Evolutionary conservation across 352 stramenopile genomes (phyloP).

Genomic region (Phytophthora multivora): DNA sequence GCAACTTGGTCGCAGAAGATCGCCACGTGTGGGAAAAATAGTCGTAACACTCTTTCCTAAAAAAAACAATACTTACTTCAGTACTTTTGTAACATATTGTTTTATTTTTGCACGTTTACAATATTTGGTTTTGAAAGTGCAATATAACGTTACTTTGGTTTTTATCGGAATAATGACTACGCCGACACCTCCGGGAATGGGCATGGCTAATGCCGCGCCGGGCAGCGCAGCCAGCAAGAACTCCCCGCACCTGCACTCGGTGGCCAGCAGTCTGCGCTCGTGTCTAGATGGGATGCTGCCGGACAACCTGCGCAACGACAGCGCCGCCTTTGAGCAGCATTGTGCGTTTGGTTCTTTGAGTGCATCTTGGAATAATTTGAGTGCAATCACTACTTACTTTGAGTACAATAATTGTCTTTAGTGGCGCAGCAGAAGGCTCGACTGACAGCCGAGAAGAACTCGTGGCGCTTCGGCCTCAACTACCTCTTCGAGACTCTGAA

Average conservation of each 20-base stretch:
- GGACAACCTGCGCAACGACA: constrained; percentile 84
- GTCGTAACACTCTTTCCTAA: no score
- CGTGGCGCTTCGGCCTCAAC: constrained; percentile 88
- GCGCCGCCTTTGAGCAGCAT: constrained; percentile 73
- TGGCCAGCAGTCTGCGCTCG: constrained; percentile 80
- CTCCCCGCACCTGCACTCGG: constrained; percentile 79
- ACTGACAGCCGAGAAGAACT: constrained; percentile 85
- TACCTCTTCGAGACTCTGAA: constrained; percentile 91
- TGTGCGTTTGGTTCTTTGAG: constrained; percentile 36
- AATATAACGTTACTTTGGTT: background rate
- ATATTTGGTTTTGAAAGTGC: background rate
- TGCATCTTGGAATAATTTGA: constrained; percentile 6
- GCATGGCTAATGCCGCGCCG: background rate
- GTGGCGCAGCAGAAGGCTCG: constrained; percentile 77
- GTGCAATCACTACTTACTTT: background rate
- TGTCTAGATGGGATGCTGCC: constrained; percentile 88
- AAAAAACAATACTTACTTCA: no score
- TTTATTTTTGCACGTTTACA: no score
- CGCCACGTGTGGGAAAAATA: no score
- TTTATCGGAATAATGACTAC: constrained; percentile 26
- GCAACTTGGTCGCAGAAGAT: no score
- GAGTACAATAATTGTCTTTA: constrained; percentile 18
- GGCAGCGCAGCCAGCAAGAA: constrained; percentile 52
- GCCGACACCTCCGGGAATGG: constrained; percentile 12
- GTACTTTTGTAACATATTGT: no score